phyloP scores from a whole-genome alignment of 495 filamentous ascomycete genomes.

The Evernia prunastri region DNA sequence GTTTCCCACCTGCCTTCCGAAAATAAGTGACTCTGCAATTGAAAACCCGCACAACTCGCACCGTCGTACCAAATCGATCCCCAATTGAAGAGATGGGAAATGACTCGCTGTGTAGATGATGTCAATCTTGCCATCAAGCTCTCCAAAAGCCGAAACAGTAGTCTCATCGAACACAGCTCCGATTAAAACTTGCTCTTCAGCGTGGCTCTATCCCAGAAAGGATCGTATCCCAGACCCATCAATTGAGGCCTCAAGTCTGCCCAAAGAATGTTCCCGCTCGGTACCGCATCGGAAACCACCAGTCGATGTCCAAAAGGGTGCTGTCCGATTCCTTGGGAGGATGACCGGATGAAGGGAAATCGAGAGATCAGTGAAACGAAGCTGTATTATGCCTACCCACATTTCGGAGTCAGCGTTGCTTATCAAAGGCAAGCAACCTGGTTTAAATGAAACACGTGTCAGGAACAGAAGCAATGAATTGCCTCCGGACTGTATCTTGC shows the following conservation, averaged over 20 bases:
- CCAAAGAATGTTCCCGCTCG: constrained; percentile 34
- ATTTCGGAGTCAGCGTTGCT: too few species aligned
- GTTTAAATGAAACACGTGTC: too few species aligned
- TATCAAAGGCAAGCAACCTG: too few species aligned
- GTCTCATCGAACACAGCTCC: constrained; percentile 43
- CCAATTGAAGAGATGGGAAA: constrained; percentile 57
- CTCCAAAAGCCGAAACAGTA: constrained; percentile 23
- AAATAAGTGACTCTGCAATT: constrained; percentile 5
- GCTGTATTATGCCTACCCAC: too few species aligned
- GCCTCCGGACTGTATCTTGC: too few species aligned
- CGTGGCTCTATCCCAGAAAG: constrained; percentile 41
- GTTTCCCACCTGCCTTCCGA: constrained; percentile 16
- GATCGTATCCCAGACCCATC: constrained; percentile 44
- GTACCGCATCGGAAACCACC: constrained; percentile 41
- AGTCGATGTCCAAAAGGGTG: constrained; percentile 42
- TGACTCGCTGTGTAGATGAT: constrained; percentile 49
- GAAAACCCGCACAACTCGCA: constrained; percentile 39
- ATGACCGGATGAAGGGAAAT: constrained; percentile 34
- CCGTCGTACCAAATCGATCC: constrained; percentile 45
- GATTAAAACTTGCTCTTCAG: constrained; percentile 25
- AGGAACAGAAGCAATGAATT: too few species aligned
- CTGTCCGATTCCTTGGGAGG: constrained; percentile 32
- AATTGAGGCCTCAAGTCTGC: constrained; percentile 47
- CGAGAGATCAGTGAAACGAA: constrained; percentile 45
- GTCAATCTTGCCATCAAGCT: constrained; percentile 42